phyloP scores from a whole-genome alignment of 2,329 filamentous ascomycete species.

The Talaromyces sp. region DNA sequence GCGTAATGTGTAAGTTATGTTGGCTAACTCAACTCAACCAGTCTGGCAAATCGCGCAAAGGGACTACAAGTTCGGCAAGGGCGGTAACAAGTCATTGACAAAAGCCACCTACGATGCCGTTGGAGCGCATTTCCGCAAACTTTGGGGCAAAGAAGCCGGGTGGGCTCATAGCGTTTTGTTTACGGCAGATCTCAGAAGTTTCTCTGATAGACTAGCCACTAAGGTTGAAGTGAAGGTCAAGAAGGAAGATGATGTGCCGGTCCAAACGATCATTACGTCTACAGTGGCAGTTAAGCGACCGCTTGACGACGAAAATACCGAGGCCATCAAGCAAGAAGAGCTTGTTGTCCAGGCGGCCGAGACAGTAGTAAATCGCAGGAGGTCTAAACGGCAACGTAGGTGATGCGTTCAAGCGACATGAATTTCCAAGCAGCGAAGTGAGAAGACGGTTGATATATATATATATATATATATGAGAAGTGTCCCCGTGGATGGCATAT shows the following conservation, averaged over 20 bases:
- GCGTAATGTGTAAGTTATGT: not conserved
- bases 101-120: slow-evolving; percentile 86
- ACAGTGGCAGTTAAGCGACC: slow-evolving; percentile 26
- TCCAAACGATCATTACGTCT: slow-evolving; percentile 29
- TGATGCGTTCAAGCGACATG: not conserved
- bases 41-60: slow-evolving; percentile 97
- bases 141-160: slow-evolving; percentile 92
- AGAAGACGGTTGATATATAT: too few species aligned
- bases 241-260: slow-evolving; percentile 29
- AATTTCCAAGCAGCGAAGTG: not conserved
- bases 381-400: slow-evolving; percentile 17
- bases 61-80: slow-evolving; percentile 87
- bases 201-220: slow-evolving; percentile 62
- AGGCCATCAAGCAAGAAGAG: slow-evolving; percentile 18
- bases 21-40: slow-evolving; percentile 24
- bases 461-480: too few species aligned
- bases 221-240: slow-evolving; percentile 35
- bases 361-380: slow-evolving; percentile 7
- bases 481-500: not conserved
- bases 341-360: slow-evolving; percentile 15
- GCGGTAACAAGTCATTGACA: slow-evolving; percentile 78
- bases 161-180: slow-evolving; percentile 98
- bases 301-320: slow-evolving; percentile 22
- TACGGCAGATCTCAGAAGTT: slow-evolving; percentile 83
- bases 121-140: slow-evolving; percentile 77